Base-by-base conservation (phyloP, 257 asterid genomes). In the Nicotiana paniculata region DNA sequence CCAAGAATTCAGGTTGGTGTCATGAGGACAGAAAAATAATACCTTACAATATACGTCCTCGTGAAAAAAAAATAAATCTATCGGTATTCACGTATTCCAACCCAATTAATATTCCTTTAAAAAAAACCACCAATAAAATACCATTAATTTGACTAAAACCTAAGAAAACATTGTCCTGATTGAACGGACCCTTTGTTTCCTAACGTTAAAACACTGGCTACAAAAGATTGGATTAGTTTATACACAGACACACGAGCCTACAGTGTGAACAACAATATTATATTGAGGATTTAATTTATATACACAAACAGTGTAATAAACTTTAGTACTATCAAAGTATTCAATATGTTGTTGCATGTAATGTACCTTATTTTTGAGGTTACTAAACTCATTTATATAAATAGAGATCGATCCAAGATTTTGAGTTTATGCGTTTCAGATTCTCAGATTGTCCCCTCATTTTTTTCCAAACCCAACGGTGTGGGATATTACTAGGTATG, bases 1-100 rank as follows among this genome's bases (percentile, higher is more conserved):
- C 88, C 85, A 63, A 33, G 84, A 86, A 82, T 83, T 85, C 83
- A 48, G 90, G 85, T 82, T 82, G 81, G 85, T 80, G 80, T 82
- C 86, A 83, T 81, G 21, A 77, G 64, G 58, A 78, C 61, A 59
- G 9, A 51, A 77, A 21, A 77, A 32, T 43, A 63, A n/a, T 37
- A 39, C 57, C 21, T 26, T 75, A 43, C 43, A 28, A 39, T 48
- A 80, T 79, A 68, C 48, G 35, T 54, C 55, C 67, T 61, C 67
- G 67, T 61, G 65, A 59, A 21, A 18, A 57, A 57, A 3, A 32
- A 32, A 35, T 18, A 9, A 39, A 5, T 21, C 15, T 46, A 12
- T 12, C n/a, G 11, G 6, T 21, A 46, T 54, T 43, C 61, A 21
- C 89, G 77, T 37, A 65, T 81, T 78, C 59, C 82, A 57, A 85